phyloP scores from a whole-genome alignment of 2,329 filamentous ascomycete species.

The Alternaria burnsii region DNA sequence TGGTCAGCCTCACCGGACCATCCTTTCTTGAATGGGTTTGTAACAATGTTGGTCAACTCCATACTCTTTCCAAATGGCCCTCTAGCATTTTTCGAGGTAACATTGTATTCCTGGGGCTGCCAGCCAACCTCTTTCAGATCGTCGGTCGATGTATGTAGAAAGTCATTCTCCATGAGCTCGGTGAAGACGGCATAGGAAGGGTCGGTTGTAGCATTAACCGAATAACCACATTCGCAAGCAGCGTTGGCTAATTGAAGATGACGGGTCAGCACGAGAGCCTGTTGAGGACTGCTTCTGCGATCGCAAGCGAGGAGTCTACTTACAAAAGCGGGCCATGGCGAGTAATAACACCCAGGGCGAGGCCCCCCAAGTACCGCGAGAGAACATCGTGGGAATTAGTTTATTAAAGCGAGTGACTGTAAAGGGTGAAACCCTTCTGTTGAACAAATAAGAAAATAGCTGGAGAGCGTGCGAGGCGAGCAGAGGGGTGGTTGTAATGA shows the following conservation, averaged over 20 bases:
- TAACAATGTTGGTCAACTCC: constrained; percentile 63
- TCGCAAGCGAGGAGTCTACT: constrained; percentile 20
- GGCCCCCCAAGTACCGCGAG: constrained; percentile 30
- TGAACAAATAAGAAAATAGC: constrained; percentile 25
- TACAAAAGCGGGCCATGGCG: constrained; percentile 42
- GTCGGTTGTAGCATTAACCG: constrained; percentile 58
- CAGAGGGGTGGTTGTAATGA: constrained; percentile 14
- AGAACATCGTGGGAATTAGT: constrained; percentile 25
- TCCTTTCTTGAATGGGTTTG: constrained; percentile 58
- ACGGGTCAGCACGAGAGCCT: constrained; percentile 16
- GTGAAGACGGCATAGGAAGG: constrained; percentile 65
- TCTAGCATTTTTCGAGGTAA: constrained; percentile 64
- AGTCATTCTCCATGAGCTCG: constrained; percentile 76
- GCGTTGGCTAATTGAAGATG: constrained; percentile 46
- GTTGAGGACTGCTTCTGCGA: background rate
- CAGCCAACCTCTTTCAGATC: constrained; percentile 63
- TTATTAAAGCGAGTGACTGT: constrained; percentile 33
- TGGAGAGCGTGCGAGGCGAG: constrained; percentile 24
- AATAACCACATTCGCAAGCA: constrained; percentile 78
- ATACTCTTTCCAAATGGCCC: constrained; percentile 74
- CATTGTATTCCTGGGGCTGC: constrained; percentile 72
- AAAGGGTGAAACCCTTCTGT: constrained; percentile 12
- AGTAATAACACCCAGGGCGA: constrained; percentile 43
- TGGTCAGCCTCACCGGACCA: constrained; percentile 57
- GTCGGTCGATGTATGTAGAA: constrained; percentile 64